Evolutionary conservation across 306 rosid genomes (phyloP).

Genomic region (Inga laurina): DNA sequence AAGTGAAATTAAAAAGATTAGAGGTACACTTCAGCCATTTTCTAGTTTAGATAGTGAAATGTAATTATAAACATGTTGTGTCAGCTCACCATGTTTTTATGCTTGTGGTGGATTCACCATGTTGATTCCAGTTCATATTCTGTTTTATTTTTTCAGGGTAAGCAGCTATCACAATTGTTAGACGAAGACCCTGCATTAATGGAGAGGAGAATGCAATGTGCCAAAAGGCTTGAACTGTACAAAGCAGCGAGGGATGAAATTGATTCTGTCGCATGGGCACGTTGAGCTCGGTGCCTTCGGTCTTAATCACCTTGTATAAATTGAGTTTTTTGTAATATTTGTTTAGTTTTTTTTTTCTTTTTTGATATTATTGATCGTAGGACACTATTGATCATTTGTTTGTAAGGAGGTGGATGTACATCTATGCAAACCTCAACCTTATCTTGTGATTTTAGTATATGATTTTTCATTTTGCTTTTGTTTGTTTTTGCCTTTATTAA

Average conservation of each 20-base stretch:
- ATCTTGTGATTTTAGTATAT: conserved; percentile 6
- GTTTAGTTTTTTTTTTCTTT: neutral
- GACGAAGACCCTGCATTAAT: conserved; percentile 95
- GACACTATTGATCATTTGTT: conserved; percentile 2
- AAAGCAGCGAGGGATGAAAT: conserved; percentile 96
- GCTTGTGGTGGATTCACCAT: neutral
- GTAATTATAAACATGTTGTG: neutral
- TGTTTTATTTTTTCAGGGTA: conserved; percentile 47
- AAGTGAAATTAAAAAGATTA: neutral
- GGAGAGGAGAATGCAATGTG: conserved; percentile 91
- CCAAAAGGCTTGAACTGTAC: conserved; percentile 84
- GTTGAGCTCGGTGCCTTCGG: conserved; percentile 42
- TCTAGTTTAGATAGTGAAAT: neutral
- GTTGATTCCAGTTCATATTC: neutral
- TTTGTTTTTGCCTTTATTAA: neutral
- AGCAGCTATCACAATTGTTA: conserved; percentile 67
- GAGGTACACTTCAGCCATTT: neutral
- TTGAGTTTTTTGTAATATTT: neutral
- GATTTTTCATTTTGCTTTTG: conserved; percentile 17
- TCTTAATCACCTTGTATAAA: conserved; percentile 22
- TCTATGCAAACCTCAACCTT: conserved; percentile 5
- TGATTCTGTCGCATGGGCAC: conserved; percentile 86
- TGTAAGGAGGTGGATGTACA: conserved; percentile 27
- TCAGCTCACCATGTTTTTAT: neutral
- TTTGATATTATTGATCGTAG: neutral